A percentile compares a stretch with the other conserved stretches of the same genome.
These are phyloP conservation scores for Ascocoryne sarcoides DNA, from an alignment of 2,329 filamentous ascomycete genomes.

Conservation along the genomic window DNA sequence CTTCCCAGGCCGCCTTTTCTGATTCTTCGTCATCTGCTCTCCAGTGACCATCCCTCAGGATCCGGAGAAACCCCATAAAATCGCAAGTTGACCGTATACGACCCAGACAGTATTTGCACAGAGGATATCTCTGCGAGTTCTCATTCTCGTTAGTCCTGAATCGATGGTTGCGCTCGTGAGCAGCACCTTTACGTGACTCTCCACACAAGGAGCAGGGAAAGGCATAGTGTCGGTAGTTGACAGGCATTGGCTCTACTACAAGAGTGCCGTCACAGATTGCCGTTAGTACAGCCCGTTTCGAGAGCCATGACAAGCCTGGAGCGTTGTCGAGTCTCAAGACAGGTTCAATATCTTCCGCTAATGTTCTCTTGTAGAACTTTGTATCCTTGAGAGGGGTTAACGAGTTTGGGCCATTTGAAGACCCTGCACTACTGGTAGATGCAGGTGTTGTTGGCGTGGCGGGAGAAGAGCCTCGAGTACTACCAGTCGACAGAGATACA, in stretches of 20 bases:
- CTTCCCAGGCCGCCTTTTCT: constrained; percentile 87
- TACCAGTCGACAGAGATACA: constrained; percentile 45
- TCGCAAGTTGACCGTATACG: constrained; percentile 84
- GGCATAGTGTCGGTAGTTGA: constrained; percentile 37
- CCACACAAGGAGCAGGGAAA: constrained; percentile 73
- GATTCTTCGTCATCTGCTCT: constrained; percentile 74
- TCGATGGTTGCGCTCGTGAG: constrained; percentile 71
- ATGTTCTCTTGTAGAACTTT: constrained; percentile 84
- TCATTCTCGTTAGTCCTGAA: constrained; percentile 85
- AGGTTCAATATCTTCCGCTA: constrained; percentile 89
- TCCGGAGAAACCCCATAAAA: constrained; percentile 81
- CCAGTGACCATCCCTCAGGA: constrained; percentile 90
- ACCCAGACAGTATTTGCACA: constrained; percentile 80
- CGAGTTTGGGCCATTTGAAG: constrained; percentile 29
- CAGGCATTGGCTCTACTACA: constrained; percentile 79
- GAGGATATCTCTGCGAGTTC: constrained; percentile 76
- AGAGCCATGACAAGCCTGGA: constrained; percentile 88
- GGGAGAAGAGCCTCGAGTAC: constrained; percentile 44
- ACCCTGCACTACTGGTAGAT: constrained; percentile 40
- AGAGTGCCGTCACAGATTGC: constrained; percentile 79
- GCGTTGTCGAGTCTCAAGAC: constrained; percentile 83
- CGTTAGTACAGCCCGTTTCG: constrained; percentile 72
- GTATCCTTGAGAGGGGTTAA: constrained; percentile 72
- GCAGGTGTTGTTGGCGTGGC: constrained; percentile 50
- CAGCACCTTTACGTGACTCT: constrained; percentile 62